These are phyloP conservation scores for Ascoidea tarda DNA, from an alignment of 805 yeast species.

Conservation along the genomic window DNA sequence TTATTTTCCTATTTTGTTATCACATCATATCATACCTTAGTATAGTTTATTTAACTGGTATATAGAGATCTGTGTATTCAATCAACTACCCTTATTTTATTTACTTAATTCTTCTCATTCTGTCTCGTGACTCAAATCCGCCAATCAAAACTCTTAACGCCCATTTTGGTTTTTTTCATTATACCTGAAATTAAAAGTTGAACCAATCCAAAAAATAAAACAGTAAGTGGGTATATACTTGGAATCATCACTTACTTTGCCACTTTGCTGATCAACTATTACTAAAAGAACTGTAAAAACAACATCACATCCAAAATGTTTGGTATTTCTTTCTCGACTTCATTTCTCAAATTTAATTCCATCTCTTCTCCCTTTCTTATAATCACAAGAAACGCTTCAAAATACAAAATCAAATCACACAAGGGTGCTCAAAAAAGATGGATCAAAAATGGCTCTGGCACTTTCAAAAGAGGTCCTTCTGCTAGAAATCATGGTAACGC, in stretches of 20 bases:
- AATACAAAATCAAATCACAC: constrained; percentile 49
- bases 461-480: constrained; percentile 50
- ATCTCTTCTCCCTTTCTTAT: too few relatives aligned
- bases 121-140: too few relatives aligned
- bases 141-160: too few relatives aligned
- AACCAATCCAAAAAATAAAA: too few relatives aligned
- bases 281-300: neutral
- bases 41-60: neutral
- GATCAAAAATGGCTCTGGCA: constrained; percentile 60
- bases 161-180: too few relatives aligned
- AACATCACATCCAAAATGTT: neutral
- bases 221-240: too few relatives aligned
- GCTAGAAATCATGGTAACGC: constrained; percentile 92
- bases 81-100: neutral
- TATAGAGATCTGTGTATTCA: neutral
- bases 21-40: neutral
- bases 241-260: too few relatives aligned
- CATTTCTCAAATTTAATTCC: neutral
- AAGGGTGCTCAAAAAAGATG: constrained; percentile 82
- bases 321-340: neutral
- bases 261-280: neutral
- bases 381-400: too few relatives aligned
- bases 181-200: too few relatives aligned
- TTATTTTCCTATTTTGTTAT: neutral
- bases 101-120: too few relatives aligned